A percentile compares a stretch with the other conserved stretches of the same genome.
phyloP scores from a whole-genome alignment of 1,284 basidiomycete species.

The Gomphus bonarii region DNA sequence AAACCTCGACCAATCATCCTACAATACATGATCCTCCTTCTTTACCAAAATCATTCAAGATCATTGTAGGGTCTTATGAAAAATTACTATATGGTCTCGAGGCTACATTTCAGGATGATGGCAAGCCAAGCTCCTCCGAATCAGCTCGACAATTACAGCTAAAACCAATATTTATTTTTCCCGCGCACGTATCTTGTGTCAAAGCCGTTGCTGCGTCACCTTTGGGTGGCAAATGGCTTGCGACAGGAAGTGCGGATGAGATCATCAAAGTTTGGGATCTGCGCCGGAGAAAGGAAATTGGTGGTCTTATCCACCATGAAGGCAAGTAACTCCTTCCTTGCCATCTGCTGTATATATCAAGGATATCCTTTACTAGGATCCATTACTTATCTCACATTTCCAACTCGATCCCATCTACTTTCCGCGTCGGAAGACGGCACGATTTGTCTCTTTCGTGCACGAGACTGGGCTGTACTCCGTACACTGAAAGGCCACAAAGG shows the following conservation, averaged over 20 bases:
- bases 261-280: conserved; percentile 98
- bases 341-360: conserved; percentile 13
- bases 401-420: conserved; percentile 80
- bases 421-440: conserved; percentile 88
- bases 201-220: conserved; percentile 84
- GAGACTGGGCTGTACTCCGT: conserved; percentile 89
- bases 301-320: conserved; percentile 86
- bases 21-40: background rate
- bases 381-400: conserved; percentile 83
- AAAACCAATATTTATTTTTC: conserved; percentile 90
- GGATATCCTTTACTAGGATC: conserved; percentile 47
- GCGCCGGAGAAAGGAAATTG: conserved; percentile 82
- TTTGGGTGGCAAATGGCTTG: conserved; percentile 87
- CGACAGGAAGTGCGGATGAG: conserved; percentile 91
- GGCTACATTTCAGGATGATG: conserved; percentile 37
- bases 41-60: conserved; percentile 52
- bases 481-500: conserved; percentile 90
- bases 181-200: conserved; percentile 89
- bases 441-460: conserved; percentile 81
- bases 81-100: conserved; percentile 89
- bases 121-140: conserved; percentile 20
- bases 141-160: conserved; percentile 35
- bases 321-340: conserved; percentile 37
- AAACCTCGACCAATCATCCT: no score
- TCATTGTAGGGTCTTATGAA: conserved; percentile 91